Conservation (phyloP, 2,329 filamentous ascomycete genomes). For the Pseudogymnoascus sp. region DNA sequence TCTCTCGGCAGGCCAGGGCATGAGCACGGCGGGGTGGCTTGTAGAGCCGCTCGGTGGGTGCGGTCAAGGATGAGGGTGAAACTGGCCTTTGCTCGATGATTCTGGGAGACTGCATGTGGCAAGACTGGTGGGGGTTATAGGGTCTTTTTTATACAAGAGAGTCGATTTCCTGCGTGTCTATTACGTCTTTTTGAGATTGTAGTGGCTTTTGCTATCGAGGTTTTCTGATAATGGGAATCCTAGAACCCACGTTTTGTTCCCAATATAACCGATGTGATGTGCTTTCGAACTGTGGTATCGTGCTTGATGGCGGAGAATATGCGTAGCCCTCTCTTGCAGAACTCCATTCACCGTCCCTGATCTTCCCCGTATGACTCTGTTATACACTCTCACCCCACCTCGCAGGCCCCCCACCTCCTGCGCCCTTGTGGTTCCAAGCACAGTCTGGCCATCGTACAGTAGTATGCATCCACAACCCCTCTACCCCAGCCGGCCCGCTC, state of each 20-base stretch:
- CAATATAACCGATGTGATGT: neutral
- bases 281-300: neutral
- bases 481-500: neutral
- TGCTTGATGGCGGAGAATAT: neutral
- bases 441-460: neutral
- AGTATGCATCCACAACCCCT: neutral
- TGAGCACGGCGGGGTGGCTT: neutral
- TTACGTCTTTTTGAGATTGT: conserved; percentile 1
- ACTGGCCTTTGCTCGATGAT: conserved; percentile 2
- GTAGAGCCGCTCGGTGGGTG: neutral
- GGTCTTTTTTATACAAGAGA: conserved; percentile 7
- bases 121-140: neutral
- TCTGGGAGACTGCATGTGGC: conserved; percentile 5
- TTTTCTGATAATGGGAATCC: conserved; percentile 5
- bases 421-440: neutral
- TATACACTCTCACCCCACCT: neutral
- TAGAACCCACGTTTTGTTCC: neutral
- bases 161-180: conserved; percentile 8
- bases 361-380: neutral
- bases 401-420: neutral
- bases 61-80: neutral
- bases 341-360: neutral
- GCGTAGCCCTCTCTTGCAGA: neutral
- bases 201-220: neutral
- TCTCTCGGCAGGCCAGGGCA: conserved; percentile 4